Evolutionary conservation across 345 rosid species (phyloP), one percentile per base, ranked within the genome.

Genomic region (Toxicodendron radicans): DNA sequence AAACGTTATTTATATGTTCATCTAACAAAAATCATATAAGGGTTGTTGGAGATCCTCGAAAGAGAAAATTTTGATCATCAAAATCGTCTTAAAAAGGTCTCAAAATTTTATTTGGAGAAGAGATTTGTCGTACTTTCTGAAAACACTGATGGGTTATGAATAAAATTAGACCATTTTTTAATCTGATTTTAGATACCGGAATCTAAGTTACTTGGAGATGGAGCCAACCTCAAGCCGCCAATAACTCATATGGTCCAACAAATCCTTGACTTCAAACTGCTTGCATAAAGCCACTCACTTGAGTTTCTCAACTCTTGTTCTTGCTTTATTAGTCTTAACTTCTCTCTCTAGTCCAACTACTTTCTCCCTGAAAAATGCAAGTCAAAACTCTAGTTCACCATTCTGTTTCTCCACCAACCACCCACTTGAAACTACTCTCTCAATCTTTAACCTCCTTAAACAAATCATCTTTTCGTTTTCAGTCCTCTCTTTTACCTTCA

Each of bases 351-450:
- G 11, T 4, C n/a, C 12, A n/a, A 46, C 3, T 48, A 38, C 9
- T 38, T 38, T 60, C 21, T 32, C 45, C 1, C 58, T 53, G 17
- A 43, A 80, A 66, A 66, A 85, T 85, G 87, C 82, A 74, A 49
- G 51, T 79, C 85, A 87, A 76, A 79, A 9, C 85, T 79, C 61
- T 80, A 30, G 10, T 64, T 57, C 77, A 16, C 8, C 63, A 62
- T 33, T 58, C 14, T 8, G 70, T 83, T 64, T 80, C 82, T 18
- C 59, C 60, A 23, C 59, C 64, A 61, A 32, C 11, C 74, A 58
- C 78, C 73, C 54, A 68, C 64, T 16, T 80, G 33, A 67, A 79
- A 71, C 75, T 71, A 77, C 52, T 71, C 67, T 79, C 78, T 70
- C 27, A 85, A 70, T 59, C 59, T 70, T 71, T 58, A 64, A 18